Evolutionary conservation across 495 filamentous ascomycete species (phyloP).

Genomic region (Rhizodiscina lignyota): DNA sequence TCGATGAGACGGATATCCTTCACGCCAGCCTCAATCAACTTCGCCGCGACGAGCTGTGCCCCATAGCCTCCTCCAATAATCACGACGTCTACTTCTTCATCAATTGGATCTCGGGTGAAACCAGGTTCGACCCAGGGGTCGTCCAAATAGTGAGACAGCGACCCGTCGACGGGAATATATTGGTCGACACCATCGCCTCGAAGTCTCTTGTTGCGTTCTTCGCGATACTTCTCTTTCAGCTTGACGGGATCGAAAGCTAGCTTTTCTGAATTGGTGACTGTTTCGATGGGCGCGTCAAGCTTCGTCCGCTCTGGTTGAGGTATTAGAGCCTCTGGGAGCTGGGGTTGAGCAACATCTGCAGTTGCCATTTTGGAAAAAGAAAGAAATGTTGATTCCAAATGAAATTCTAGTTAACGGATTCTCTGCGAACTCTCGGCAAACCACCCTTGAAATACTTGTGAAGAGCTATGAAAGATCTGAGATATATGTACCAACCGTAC

Average conservation of each 20-base stretch:
- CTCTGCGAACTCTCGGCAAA: no score
- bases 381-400: no score
- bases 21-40: slow-evolving; percentile 6
- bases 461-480: no score
- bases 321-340: no score
- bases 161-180: slow-evolving; percentile 5
- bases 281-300: no score
- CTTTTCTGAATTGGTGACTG: no score
- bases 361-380: no score
- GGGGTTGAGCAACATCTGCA: no score
- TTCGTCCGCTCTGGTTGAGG: no score
- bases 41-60: slow-evolving; percentile 5
- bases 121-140: not conserved
- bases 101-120: slow-evolving; percentile 2
- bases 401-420: no score
- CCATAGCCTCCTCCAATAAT: slow-evolving; percentile 10
- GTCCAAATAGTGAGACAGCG: slow-evolving; percentile 2
- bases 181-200: slow-evolving; percentile 4
- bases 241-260: slow-evolving; percentile 5
- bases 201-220: slow-evolving; percentile 6
- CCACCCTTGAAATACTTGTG: no score
- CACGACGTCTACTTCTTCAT: slow-evolving; percentile 9
- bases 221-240: slow-evolving; percentile 5
- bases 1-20: slow-evolving; percentile 11
- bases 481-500: no score